Evolutionary conservation across 108 stramenopile genomes (phyloP).

Genomic region (Fistulifera pelliculosa): DNA sequence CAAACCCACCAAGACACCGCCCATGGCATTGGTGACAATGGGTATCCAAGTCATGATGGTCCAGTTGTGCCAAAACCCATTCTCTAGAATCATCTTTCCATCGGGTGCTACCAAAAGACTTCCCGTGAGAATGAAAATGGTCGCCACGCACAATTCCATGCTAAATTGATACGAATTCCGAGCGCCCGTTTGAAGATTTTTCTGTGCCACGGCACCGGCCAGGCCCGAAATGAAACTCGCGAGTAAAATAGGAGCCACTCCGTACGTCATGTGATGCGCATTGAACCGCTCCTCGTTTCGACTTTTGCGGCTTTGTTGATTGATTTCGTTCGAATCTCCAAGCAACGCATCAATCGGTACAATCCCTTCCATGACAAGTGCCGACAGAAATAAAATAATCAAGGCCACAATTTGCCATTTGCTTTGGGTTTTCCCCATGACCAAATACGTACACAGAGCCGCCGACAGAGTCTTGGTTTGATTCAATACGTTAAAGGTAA

Average conservation of each 20-base stretch:
- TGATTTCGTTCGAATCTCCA: background rate
- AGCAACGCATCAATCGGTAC: background rate
- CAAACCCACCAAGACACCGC: constrained; percentile 89
- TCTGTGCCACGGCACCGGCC: constrained; percentile 85
- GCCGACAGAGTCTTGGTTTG: constrained; percentile 94
- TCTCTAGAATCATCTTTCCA: constrained; percentile 38
- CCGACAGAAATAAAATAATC: constrained; percentile 63
- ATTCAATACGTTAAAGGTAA: constrained; percentile 93
- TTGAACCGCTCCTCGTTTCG: constrained; percentile 7
- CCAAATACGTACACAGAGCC: constrained; percentile 84
- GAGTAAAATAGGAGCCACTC: constrained; percentile 67
- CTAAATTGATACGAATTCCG: constrained; percentile 85
- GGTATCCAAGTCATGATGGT: constrained; percentile 62
- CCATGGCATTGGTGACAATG: constrained; percentile 76
- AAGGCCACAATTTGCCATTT: constrained; percentile 75
- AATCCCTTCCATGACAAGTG: constrained; percentile 65
- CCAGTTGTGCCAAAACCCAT: constrained; percentile 80
- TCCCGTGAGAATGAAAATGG: constrained; percentile 27
- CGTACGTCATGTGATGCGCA: constrained; percentile 50
- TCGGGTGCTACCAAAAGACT: constrained; percentile 53
- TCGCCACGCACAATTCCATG: constrained; percentile 77
- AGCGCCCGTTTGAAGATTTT: constrained; percentile 59
- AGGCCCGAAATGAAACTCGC: constrained; percentile 86
- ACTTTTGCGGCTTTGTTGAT: background rate
- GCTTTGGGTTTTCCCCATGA: constrained; percentile 82